Base-by-base conservation (phyloP, 139 green algal species). In the Chlorella sp. region DNA sequence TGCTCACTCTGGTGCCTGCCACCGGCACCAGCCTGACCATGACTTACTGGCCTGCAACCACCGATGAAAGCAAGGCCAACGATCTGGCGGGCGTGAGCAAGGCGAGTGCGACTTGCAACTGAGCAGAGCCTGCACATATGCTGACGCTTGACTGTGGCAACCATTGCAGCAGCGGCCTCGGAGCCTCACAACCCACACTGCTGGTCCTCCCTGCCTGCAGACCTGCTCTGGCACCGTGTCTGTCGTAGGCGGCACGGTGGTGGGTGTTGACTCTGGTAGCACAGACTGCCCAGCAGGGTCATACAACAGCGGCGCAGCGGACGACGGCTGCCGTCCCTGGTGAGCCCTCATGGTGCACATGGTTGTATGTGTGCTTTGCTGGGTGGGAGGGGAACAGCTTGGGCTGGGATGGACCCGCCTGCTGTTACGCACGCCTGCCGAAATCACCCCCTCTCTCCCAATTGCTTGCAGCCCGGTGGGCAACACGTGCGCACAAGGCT, bases 321-420 rank as follows among this genome's bases (percentile, higher is more conserved):
- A 60, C 56, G 75, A 82, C 26, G 75, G 75, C 15, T 82, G 75
- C 75, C 75, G 75, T 25, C 75, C 75, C 38, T 82, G 75, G 75
- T 82, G 75, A 25, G 75, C 57, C 44, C 44, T 51, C 7, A 6
- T 9, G 44, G 44, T 9, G 44, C 44, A 51, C n/a, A n/a, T n/a
- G n/a, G n/a, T n/a, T n/a, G n/a, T n/a, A n/a, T n/a, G n/a, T n/a
- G n/a, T n/a, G n/a, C n/a, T n/a, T n/a, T n/a, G n/a, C n/a, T n/a
- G n/a, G n/a, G n/a, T n/a, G n/a, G n/a, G n/a, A n/a, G n/a, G n/a
- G n/a, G n/a, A n/a, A n/a, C n/a, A n/a, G n/a, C n/a, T n/a, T n/a
- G n/a, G n/a, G n/a, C n/a, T n/a, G n/a, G n/a, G n/a, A n/a, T n/a
- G n/a, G n/a, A n/a, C n/a, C n/a, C n/a, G n/a, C n/a, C n/a, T n/a